Conservation (phyloP, 352 stramenopile species). For the Blastocystis sp. region DNA sequence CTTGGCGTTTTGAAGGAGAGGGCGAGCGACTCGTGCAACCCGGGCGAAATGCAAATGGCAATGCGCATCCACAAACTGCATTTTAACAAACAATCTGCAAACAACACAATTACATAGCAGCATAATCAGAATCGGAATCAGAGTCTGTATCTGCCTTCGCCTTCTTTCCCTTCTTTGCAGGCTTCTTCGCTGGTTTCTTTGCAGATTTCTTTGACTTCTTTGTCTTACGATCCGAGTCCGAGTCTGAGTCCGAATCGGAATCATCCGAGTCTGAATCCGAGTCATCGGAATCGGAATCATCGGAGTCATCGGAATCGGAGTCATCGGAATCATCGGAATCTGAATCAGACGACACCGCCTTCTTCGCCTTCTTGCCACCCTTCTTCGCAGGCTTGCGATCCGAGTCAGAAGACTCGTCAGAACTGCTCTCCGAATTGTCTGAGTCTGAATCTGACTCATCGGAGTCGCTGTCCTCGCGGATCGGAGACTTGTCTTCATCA, state of each 20-base stretch:
- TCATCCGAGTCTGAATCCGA: not conserved
- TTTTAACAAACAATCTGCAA: not conserved
- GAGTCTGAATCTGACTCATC: slow-evolving; percentile 23
- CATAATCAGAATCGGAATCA: slow-evolving; percentile 59
- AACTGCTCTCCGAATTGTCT: not conserved
- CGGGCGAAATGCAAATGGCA: not conserved
- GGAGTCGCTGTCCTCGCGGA: slow-evolving; percentile 4
- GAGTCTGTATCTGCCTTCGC: not conserved
- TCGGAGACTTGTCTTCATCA: not conserved
- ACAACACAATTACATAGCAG: slow-evolving; percentile 55
- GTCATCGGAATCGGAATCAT: not conserved
- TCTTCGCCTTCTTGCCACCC: slow-evolving; percentile 13
- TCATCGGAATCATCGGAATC: not conserved
- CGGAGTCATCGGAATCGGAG: not conserved
- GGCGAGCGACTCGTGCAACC: not conserved
- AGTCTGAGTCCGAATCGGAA: slow-evolving; percentile 1
- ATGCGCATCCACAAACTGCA: slow-evolving; percentile 27
- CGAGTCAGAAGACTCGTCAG: not conserved
- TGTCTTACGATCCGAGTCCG: slow-evolving; percentile 19
- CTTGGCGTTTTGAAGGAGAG: not conserved
- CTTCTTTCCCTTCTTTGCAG: slow-evolving; percentile 43
- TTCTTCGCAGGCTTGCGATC: slow-evolving; percentile 44
- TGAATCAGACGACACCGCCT: not conserved
- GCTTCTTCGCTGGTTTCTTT: slow-evolving; percentile 59
- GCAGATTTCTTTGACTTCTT: slow-evolving; percentile 43